Percentiles rank a stretch among this genome's conserved stretches.
phyloP scores from a whole-genome alignment of 768 basidiomycete species.

The Steccherinum ochraceum region DNA sequence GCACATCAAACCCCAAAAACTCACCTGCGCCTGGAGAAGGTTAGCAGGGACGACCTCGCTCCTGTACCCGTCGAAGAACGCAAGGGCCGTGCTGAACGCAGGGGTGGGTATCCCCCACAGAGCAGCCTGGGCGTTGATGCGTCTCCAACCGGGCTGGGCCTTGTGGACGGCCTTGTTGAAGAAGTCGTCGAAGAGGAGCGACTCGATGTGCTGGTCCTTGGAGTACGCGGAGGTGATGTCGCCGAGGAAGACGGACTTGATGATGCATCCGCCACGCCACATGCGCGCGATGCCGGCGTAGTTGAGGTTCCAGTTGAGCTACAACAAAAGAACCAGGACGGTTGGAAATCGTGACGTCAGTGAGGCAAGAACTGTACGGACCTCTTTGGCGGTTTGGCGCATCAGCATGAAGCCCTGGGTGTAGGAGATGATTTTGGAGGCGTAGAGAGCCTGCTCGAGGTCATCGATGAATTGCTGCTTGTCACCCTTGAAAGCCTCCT shows the following conservation, averaged over 20 bases:
- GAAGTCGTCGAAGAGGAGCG: slow-evolving; percentile 93
- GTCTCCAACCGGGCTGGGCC: slow-evolving; percentile 97
- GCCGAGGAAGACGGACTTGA: slow-evolving; percentile 88
- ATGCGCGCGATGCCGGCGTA: slow-evolving; percentile 96
- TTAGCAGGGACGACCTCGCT: slow-evolving; percentile 93
- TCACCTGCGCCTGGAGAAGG: slow-evolving; percentile 87
- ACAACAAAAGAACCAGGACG: background rate
- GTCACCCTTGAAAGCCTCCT: slow-evolving; percentile 92
- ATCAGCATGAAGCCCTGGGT: slow-evolving; percentile 99
- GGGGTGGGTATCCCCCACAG: slow-evolving; percentile 98
- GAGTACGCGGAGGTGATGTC: slow-evolving; percentile 90
- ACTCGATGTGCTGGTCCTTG: slow-evolving; percentile 81
- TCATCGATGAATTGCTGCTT: slow-evolving; percentile 99
- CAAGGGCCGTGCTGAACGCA: slow-evolving; percentile 95
- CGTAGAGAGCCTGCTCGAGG: slow-evolving; percentile 98
- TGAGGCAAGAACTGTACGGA: slow-evolving; percentile 17
- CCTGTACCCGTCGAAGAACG: slow-evolving; percentile 99
- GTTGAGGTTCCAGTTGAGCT: slow-evolving; percentile 89
- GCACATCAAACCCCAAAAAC: slow-evolving; percentile 9
- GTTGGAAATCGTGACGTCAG: background rate
- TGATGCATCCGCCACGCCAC: slow-evolving; percentile 99
- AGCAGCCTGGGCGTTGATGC: slow-evolving; percentile 90
- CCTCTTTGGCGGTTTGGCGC: slow-evolving; percentile 96
- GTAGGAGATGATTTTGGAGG: slow-evolving; percentile 99
- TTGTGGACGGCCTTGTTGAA: slow-evolving; percentile 95